Base-by-base conservation (phyloP, 345 rosid genomes). In the Theobroma cacao region DNA sequence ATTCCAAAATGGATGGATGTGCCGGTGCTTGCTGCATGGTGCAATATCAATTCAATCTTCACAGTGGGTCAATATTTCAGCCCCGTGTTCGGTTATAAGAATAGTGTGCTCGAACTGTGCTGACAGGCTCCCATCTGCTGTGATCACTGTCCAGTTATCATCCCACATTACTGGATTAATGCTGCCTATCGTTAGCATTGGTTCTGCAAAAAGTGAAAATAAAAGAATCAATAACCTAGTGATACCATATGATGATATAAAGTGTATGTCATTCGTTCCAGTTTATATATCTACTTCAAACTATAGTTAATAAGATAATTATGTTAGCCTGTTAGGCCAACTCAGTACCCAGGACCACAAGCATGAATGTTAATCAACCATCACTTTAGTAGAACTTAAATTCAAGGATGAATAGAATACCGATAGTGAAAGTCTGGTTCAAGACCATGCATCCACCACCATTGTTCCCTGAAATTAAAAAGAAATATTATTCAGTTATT, bases 31-130 rank as follows among this genome's bases (percentile, higher is more conserved):
- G 73, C 53, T 26, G 55, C 9, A 28, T 33, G 22, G 30, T 41
- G 7, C 17, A 52, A 2, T 67, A 56, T 64, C 62, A 33, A 17
- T 61, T 64, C 62, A 33, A 17, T 61, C 77, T 81, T 77, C 92
- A 73, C 93, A 90, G 45, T 52, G 81, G 4, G 98, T 95, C 78
- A 95, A 83, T 40, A 95, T 89, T 88, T 95, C 98, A 38, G 94
- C 97, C n/a, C 96, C 99, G 36, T 89, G 90, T 81, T 84, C 62
- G 20, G 97, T 93, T 62, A 95, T 90, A 28, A 93, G 89, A 85
- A 93, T 91, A 3, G 97, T 95, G 85, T 95, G 99, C 83, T 95
- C 98, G 52, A 95, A 95, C 84, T 93, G 96, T 0, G 98, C 98
- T 60, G 98, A 93, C 58, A 93, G 87, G 84, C 97, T 95, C 81